Percentiles rank a stretch among this genome's conserved stretches.
Evolutionary conservation across 1,284 basidiomycete species (phyloP).

Genomic region (Tylopilus orsonianus): DNA sequence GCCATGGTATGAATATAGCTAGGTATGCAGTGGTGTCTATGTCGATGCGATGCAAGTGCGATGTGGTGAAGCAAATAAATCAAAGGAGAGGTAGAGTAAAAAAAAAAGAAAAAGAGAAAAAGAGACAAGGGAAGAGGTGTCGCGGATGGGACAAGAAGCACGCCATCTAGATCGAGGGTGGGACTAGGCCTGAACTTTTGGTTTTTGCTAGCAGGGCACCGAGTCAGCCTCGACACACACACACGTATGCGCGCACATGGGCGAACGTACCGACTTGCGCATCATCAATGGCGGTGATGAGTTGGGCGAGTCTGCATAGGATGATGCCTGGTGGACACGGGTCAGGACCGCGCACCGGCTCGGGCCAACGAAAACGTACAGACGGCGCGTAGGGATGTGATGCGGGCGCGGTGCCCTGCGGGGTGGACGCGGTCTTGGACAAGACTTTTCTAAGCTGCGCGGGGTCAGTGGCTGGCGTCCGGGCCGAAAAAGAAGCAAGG

Average conservation of each 20-base stretch:
- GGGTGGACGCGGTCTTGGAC: conserved; percentile 43
- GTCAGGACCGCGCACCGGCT: conserved; percentile 7
- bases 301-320: conserved; percentile 36
- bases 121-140: conserved; percentile 8
- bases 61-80: too few relatives aligned
- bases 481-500: not conserved
- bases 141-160: too few relatives aligned
- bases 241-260: not conserved
- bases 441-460: conserved; percentile 50
- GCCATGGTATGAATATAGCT: conserved; percentile 37
- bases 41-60: conserved; percentile 33
- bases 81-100: not conserved
- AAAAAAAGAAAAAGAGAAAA: conserved; percentile 6
- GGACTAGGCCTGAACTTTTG: conserved; percentile 34
- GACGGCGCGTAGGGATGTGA: conserved; percentile 38
- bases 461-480: conserved; percentile 14
- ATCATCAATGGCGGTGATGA: conserved; percentile 53
- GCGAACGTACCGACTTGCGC: conserved; percentile 45
- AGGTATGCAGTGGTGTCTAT: conserved; percentile 37
- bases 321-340: conserved; percentile 35
- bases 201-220: conserved; percentile 24
- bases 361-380: conserved; percentile 33
- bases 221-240: not conserved
- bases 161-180: conserved; percentile 17
- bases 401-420: conserved; percentile 31